Conservation (phyloP, 2,329 filamentous ascomycete species). For the Ampelomyces quisqualis region DNA sequence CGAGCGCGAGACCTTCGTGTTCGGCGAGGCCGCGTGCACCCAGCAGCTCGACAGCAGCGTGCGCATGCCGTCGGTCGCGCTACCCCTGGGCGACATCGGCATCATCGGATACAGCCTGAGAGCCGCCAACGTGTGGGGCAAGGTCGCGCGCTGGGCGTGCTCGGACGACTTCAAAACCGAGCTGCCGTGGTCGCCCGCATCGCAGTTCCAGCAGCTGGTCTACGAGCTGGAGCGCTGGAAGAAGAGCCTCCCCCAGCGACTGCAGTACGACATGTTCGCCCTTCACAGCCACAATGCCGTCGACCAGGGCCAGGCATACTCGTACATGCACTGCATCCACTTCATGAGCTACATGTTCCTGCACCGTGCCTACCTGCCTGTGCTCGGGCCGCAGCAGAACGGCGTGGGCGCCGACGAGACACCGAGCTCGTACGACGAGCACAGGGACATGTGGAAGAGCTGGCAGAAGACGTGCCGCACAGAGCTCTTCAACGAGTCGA, state of each 20-base stretch:
- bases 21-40: constrained; percentile 43
- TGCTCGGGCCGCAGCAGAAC: constrained; percentile 39
- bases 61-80: constrained; percentile 31
- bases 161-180: constrained; percentile 40
- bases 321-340: constrained; percentile 47
- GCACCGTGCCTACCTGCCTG: constrained; percentile 44
- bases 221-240: constrained; percentile 42
- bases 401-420: constrained; percentile 30
- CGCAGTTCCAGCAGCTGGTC: constrained; percentile 42
- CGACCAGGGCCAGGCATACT: constrained; percentile 46
- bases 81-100: constrained; percentile 38
- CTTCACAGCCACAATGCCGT: constrained; percentile 46
- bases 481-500: constrained; percentile 41
- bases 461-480: constrained; percentile 42
- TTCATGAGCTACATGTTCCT: constrained; percentile 48
- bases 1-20: constrained; percentile 44
- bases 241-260: constrained; percentile 35
- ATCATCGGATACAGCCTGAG: constrained; percentile 45
- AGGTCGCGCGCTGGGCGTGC: constrained; percentile 46
- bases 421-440: constrained; percentile 36
- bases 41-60: constrained; percentile 36
- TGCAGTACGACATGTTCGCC: constrained; percentile 43
- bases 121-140: constrained; percentile 46
- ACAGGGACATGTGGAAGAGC: constrained; percentile 37
- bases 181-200: constrained; percentile 40